Evolutionary conservation across 2,329 filamentous ascomycete genomes (phyloP).

Genomic region (Rhexocercosporidium sp.): DNA sequence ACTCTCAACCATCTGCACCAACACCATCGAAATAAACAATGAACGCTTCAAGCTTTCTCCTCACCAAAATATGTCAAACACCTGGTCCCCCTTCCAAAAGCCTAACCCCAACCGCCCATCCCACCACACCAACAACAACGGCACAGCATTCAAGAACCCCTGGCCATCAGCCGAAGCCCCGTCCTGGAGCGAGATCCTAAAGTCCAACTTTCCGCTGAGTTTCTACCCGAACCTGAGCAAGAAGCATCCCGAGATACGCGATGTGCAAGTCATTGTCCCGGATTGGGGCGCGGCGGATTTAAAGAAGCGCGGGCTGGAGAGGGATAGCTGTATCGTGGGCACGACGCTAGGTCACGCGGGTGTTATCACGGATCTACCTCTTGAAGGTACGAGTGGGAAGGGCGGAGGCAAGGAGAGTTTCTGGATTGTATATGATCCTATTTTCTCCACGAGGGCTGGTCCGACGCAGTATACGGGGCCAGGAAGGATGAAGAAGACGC

Average conservation of each 20-base stretch:
- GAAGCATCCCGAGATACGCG: constrained; percentile 22
- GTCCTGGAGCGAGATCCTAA: constrained; percentile 27
- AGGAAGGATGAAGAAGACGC: constrained; percentile 75
- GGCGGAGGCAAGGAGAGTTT: constrained; percentile 23
- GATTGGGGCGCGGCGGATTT: constrained; percentile 30
- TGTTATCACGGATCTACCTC: constrained; percentile 27
- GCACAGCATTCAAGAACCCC: constrained; percentile 33
- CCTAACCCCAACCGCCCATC: constrained; percentile 18
- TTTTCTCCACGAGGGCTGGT: constrained; percentile 32
- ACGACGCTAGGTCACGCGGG: constrained; percentile 34
- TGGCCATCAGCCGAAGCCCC: constrained; percentile 34
- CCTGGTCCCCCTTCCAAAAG: not conserved
- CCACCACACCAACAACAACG: constrained; percentile 29
- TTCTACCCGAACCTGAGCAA: constrained; percentile 25
- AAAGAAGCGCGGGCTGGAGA: constrained; percentile 22
- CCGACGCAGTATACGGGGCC: constrained; percentile 54
- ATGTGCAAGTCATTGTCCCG: constrained; percentile 30
- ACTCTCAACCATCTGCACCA: too few relatives aligned
- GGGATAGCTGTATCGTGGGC: constrained; percentile 29
- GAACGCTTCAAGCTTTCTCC: not conserved
- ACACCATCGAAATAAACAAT: not conserved
- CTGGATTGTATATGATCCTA: constrained; percentile 35
- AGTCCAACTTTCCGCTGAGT: constrained; percentile 24
- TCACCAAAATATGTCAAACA: not conserved
- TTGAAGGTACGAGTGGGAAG: constrained; percentile 19